Base-by-base conservation (phyloP, 2,329 filamentous ascomycete genomes). In the Aspergillus aculeatus region DNA sequence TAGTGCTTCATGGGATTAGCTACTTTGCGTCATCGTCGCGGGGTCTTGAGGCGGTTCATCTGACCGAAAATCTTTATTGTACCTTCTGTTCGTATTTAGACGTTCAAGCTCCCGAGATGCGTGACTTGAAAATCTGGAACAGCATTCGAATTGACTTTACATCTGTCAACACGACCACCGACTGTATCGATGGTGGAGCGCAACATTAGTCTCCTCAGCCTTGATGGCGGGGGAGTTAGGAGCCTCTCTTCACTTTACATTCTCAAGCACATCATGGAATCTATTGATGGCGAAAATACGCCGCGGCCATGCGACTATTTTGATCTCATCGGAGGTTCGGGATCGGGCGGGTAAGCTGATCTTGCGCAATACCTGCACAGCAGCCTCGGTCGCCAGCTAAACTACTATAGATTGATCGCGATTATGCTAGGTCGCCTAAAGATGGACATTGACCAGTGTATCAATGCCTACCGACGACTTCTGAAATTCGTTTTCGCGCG, bases 391-490 rank as follows among this genome's bases (percentile, higher is more conserved):
- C 29, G 9, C 35, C 41, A 61, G 54, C 26, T 47, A 6, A 19
- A 16, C 16, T 11, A 23, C 14, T 12, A 19, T 26, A 81, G 80
- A 0, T 68, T 82, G 9, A 78, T 82, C 10, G 79, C 80, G 2
- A 75, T 83, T 35, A 78, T 83, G 73, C 73, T 82, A 5, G 79
- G 80, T 1, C 74, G 78, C 2, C 68, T 83, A 1, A 66, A 75
- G 31, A 80, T 83, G 77, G 74, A 71, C 26, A 73, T 81, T 9
- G 61, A 71, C 24, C 76, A 82, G 19, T 80, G 78, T 31, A 75
- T 81, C 16, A 58, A 69, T 2, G 74, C 71, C 2, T 83, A 82
- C 59, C 65, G 75, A 14, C 54, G 64, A 3, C 72, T 81, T 1
- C 76, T 74, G 3, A 59, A 69, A 2, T 63, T 65, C 2, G 71